Evolutionary conservation across 345 rosid genomes (phyloP).

Genomic region (Hirschfeldia incana): DNA sequence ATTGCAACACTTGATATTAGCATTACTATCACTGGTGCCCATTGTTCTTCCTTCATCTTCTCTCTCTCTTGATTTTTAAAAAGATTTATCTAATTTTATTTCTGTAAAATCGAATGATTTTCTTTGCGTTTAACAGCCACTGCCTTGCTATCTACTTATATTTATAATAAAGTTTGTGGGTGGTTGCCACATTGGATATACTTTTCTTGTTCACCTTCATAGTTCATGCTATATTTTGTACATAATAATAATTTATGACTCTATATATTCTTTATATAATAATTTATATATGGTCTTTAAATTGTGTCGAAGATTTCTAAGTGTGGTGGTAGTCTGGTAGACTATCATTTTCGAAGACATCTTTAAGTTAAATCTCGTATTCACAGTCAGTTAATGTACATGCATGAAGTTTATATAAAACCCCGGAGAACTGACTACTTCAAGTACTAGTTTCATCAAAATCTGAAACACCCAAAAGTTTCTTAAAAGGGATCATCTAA

Average conservation of each 20-base stretch:
- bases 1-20: slow-evolving; percentile 47
- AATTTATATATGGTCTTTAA: not conserved
- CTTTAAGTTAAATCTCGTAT: slow-evolving; percentile 4
- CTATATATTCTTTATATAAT: not conserved
- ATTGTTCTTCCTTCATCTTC: slow-evolving; percentile 31
- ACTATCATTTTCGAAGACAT: slow-evolving; percentile 4
- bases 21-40: slow-evolving; percentile 56
- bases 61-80: not conserved
- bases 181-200: slow-evolving; percentile 15
- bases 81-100: not conserved
- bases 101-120: slow-evolving; percentile 22
- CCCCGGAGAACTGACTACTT: not conserved
- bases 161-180: slow-evolving; percentile 17
- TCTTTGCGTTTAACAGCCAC: slow-evolving; percentile 31
- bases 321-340: slow-evolving; percentile 6
- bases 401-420: not conserved
- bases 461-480: not conserved
- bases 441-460: not conserved
- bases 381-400: not conserved
- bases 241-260: not conserved
- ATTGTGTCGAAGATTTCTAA: not conserved
- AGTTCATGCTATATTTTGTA: not conserved
- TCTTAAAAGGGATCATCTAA: not conserved
- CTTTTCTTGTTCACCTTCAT: not conserved
- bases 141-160: slow-evolving; percentile 28